Percentiles rank a stretch among this genome's conserved stretches.
Conservation (phyloP, 108 stramenopile species). For the Mayamaea pseudoterrestris region DNA sequence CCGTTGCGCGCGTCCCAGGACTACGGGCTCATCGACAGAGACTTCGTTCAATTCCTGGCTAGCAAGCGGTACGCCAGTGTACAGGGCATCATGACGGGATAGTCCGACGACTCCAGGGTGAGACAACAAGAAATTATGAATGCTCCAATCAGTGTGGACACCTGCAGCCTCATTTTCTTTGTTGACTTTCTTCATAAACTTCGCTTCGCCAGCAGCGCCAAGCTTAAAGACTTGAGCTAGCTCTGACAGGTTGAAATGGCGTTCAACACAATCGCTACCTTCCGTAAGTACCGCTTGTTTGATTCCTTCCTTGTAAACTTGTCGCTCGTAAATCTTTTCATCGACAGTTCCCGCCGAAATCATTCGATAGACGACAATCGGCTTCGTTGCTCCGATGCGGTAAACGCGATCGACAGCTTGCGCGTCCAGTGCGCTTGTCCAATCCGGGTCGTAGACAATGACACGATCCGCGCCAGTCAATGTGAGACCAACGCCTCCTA, state of each 20-base stretch:
- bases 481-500: conserved; percentile 82
- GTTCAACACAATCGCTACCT: conserved; percentile 33
- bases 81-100: conserved; percentile 64
- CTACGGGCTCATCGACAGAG: background rate
- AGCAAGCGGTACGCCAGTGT: too few relatives aligned
- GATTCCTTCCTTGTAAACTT: conserved; percentile 80
- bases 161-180: conserved; percentile 6
- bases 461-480: conserved; percentile 74
- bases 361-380: conserved; percentile 89
- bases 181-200: conserved; percentile 43
- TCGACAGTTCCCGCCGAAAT: conserved; percentile 93
- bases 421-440: conserved; percentile 67
- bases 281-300: conserved; percentile 38
- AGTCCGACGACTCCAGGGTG: conserved; percentile 52
- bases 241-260: conserved; percentile 61
- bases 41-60: conserved; percentile 2
- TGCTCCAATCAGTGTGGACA: conserved; percentile 4
- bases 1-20: conserved; percentile 2
- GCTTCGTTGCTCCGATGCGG: conserved; percentile 88
- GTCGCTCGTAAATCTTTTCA: conserved; percentile 69
- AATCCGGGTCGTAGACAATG: conserved; percentile 72
- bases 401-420: conserved; percentile 84
- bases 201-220: conserved; percentile 37
- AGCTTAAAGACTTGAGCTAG: conserved; percentile 55
- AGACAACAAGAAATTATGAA: conserved; percentile 27